phyloP scores from a whole-genome alignment of 2,329 filamentous ascomycete genomes.

The Sarocladium strictum region DNA sequence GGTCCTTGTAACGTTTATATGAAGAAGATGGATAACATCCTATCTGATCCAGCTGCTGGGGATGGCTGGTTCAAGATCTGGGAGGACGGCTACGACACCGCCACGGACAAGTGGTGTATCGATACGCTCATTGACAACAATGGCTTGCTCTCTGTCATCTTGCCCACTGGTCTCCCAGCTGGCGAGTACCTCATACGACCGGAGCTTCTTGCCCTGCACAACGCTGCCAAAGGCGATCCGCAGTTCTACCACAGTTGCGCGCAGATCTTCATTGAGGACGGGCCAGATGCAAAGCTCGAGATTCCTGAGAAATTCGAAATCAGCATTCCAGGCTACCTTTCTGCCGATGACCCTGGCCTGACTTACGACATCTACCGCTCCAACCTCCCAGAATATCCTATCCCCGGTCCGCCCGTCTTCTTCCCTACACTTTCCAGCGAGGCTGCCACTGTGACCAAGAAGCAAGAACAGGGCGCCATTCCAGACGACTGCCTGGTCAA shows the following conservation, averaged over 20 bases:
- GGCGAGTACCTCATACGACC: conserved; percentile 68
- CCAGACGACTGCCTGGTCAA: conserved; percentile 53
- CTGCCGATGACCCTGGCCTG: conserved; percentile 46
- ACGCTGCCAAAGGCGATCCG: conserved; percentile 52
- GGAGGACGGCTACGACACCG: conserved; percentile 58
- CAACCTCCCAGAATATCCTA: conserved; percentile 41
- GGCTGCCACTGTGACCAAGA: conserved; percentile 11
- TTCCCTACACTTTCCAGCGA: conserved; percentile 24
- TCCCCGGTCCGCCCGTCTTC: conserved; percentile 49
- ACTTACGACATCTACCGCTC: conserved; percentile 58
- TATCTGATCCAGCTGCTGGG: conserved; percentile 46
- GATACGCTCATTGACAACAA: conserved; percentile 60
- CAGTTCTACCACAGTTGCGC: conserved; percentile 71
- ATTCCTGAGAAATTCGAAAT: conserved; percentile 46
- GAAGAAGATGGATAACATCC: conserved; percentile 59
- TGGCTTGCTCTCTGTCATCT: conserved; percentile 55
- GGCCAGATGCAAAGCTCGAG: conserved; percentile 37
- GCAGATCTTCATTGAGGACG: conserved; percentile 56
- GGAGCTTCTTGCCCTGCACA: conserved; percentile 64
- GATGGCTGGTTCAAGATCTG: conserved; percentile 76
- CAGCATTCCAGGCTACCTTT: conserved; percentile 61
- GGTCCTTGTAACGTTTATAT: conserved; percentile 70
- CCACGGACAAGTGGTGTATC: conserved; percentile 59
- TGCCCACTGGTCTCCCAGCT: conserved; percentile 54
- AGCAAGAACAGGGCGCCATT: conserved; percentile 38